These are phyloP conservation scores for Fusarium succisae DNA, from an alignment of 2,329 filamentous ascomycete genomes.

Conservation along the genomic window DNA sequence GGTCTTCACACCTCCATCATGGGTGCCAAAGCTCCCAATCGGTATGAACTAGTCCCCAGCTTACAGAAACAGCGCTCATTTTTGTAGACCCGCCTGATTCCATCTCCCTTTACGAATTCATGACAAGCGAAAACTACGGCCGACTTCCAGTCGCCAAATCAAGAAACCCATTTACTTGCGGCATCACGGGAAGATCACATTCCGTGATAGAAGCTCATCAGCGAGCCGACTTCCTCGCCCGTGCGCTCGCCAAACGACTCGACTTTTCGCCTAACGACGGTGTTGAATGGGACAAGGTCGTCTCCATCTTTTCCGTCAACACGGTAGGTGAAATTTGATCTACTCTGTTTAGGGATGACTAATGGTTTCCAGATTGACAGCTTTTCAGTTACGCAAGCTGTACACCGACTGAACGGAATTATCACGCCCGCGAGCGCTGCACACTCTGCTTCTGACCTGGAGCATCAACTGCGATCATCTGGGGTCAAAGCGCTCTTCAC, in stretches of 20 bases:
- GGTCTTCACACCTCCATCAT: background rate
- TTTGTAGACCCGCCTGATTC: background rate
- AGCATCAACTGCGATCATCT: background rate
- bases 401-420: background rate
- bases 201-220: too few relatives aligned
- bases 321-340: slow-evolving; percentile 50
- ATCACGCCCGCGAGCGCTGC: background rate
- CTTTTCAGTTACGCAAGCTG: background rate
- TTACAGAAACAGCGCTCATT: background rate
- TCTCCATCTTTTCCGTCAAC: slow-evolving; percentile 79
- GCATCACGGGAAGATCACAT: background rate
- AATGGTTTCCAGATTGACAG: background rate
- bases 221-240: slow-evolving; percentile 72
- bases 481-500: background rate
- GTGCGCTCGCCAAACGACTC: slow-evolving; percentile 74
- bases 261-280: slow-evolving; percentile 75
- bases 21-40: background rate
- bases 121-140: background rate
- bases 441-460: background rate
- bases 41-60: background rate
- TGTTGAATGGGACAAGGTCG: slow-evolving; percentile 82
- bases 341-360: too few relatives aligned
- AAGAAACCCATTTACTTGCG: background rate
- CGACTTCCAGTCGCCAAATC: background rate
- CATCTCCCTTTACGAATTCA: background rate